Conservation (phyloP, 2,329 filamentous ascomycete genomes). For the Pseudogymnoascus sp. region DNA sequence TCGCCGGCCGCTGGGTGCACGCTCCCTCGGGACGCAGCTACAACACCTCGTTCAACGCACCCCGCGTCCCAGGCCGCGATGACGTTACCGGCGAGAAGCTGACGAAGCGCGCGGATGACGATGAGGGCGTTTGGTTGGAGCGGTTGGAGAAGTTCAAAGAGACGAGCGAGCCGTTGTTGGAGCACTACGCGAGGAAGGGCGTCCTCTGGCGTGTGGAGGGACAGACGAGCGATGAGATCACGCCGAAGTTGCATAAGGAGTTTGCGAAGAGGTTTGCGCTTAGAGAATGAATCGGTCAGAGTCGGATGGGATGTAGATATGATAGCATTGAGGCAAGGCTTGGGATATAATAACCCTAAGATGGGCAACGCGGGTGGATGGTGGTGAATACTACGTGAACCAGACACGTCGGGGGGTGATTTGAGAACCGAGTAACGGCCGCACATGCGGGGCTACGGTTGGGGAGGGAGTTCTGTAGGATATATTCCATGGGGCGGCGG, state of each 20-base stretch:
- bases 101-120: conserved; percentile 76
- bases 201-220: conserved; percentile 83
- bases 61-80: conserved; percentile 70
- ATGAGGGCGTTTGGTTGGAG: conserved; percentile 73
- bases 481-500: neutral
- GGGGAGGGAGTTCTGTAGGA: neutral
- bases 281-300: neutral
- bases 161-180: conserved; percentile 73
- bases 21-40: conserved; percentile 86
- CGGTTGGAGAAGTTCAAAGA: conserved; percentile 79
- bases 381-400: neutral
- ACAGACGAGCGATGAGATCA: conserved; percentile 90
- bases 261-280: conserved; percentile 66
- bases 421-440: neutral
- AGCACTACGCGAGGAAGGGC: conserved; percentile 79
- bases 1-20: conserved; percentile 89
- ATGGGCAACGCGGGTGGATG: neutral
- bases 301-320: neutral
- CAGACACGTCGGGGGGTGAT: neutral
- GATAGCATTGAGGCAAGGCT: neutral
- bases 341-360: neutral
- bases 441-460: conserved; percentile 5
- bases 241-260: conserved; percentile 75
- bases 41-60: conserved; percentile 88
- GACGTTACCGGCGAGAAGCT: conserved; percentile 85